These are phyloP conservation scores for Kurtzmaniella quercitrusa DNA, from an alignment of 1,139 yeast species.

Conservation along the genomic window DNA sequence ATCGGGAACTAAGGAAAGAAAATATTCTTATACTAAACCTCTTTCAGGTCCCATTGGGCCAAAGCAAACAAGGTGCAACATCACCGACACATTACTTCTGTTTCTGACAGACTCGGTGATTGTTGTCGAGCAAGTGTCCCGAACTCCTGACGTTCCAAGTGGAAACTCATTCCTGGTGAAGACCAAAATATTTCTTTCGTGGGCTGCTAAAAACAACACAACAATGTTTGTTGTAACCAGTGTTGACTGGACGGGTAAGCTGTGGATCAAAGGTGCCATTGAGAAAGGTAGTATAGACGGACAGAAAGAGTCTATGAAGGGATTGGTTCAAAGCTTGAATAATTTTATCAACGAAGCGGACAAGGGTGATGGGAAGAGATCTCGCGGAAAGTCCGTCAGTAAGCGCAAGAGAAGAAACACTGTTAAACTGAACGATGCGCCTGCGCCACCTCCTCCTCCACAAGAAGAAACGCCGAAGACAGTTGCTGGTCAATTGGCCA, in stretches of 20 bases:
- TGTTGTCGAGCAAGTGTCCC: conserved; percentile 62
- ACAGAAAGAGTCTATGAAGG: conserved; percentile 66
- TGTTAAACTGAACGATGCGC: conserved; percentile 11
- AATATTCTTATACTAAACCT: conserved; percentile 75
- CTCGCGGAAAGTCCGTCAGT: conserved; percentile 19
- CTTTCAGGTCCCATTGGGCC: conserved; percentile 86
- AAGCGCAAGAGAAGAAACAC: conserved; percentile 15
- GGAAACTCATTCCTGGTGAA: conserved; percentile 78
- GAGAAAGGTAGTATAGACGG: conserved; percentile 94
- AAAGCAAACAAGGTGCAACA: conserved; percentile 81
- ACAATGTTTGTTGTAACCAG: conserved; percentile 57
- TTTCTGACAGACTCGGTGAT: conserved; percentile 57
- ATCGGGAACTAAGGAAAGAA: conserved; percentile 39
- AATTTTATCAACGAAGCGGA: conserved; percentile 29
- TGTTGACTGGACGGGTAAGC: conserved; percentile 89
- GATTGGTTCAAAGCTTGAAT: conserved; percentile 56
- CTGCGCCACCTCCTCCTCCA: conserved; percentile 9
- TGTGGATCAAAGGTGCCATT: conserved; percentile 87
- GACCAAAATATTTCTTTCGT: conserved; percentile 63
- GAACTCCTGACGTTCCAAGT: conserved; percentile 93
- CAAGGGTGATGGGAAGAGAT: conserved; percentile 15
- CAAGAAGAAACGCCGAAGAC: conserved; percentile 10
- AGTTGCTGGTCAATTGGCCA: conserved; percentile 19
- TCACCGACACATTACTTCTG: conserved; percentile 66
- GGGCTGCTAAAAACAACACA: conserved; percentile 76